These are phyloP conservation scores for Zygosaccharomyces pseudorouxii DNA, from an alignment of 805 yeast genomes.

Conservation along the genomic window DNA sequence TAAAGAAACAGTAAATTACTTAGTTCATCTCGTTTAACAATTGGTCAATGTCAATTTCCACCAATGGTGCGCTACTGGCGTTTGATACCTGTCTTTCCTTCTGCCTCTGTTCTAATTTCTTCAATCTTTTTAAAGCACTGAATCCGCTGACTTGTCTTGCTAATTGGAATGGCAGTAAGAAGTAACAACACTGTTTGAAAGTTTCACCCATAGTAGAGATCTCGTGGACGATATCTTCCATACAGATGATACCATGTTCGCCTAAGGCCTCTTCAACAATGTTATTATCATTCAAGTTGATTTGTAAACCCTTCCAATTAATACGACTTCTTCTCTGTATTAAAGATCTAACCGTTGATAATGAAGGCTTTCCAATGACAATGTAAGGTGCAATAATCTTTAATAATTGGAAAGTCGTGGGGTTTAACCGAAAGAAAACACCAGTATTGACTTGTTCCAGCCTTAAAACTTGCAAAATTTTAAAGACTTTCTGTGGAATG, in stretches of 20 bases:
- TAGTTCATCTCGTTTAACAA: slow-evolving; percentile 64
- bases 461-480: slow-evolving; percentile 57
- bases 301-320: slow-evolving; percentile 34
- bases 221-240: slow-evolving; percentile 76
- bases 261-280: slow-evolving; percentile 68
- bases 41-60: slow-evolving; percentile 69
- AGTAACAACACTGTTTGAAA: slow-evolving; percentile 55
- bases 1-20: background rate
- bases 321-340: slow-evolving; percentile 74
- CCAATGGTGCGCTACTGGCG: slow-evolving; percentile 59
- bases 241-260: slow-evolving; percentile 67
- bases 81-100: slow-evolving; percentile 46
- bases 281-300: slow-evolving; percentile 67
- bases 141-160: slow-evolving; percentile 69
- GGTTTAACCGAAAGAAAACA: slow-evolving; percentile 62
- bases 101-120: slow-evolving; percentile 54
- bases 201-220: slow-evolving; percentile 57
- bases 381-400: slow-evolving; percentile 69
- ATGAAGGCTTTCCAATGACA: slow-evolving; percentile 70
- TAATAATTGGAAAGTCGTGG: slow-evolving; percentile 56
- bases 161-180: slow-evolving; percentile 66
- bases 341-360: slow-evolving; percentile 63
- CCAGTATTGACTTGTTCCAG: slow-evolving; percentile 59
- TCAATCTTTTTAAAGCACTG: slow-evolving; percentile 67
- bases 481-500: slow-evolving; percentile 60